Conservation (phyloP, 2,329 filamentous ascomycete genomes). For the Cytospora chrysosperma region DNA sequence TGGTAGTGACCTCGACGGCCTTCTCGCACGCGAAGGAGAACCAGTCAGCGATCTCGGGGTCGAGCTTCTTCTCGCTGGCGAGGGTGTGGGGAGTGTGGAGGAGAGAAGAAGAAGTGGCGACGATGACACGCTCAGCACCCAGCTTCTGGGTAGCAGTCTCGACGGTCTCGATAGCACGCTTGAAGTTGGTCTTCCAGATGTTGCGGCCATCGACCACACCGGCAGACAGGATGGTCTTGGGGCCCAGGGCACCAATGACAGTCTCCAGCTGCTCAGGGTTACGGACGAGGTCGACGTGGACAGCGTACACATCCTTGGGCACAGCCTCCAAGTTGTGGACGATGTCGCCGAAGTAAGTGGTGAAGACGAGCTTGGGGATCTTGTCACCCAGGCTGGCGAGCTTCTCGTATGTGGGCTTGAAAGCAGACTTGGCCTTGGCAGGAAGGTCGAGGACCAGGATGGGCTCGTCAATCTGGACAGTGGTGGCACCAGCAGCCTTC, state of each 20-base stretch:
- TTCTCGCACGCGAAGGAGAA: slow-evolving; percentile 98
- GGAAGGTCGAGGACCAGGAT: slow-evolving; percentile 93
- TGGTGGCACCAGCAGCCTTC: slow-evolving; percentile 93
- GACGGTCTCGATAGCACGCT: slow-evolving; percentile 86
- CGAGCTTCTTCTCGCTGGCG: slow-evolving; percentile 97
- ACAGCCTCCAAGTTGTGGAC: slow-evolving; percentile 97
- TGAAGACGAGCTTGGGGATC: slow-evolving; percentile 84
- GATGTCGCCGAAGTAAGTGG: slow-evolving; percentile 99
- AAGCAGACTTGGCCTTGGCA: slow-evolving; percentile 87
- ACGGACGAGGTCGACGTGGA: slow-evolving; percentile 95
- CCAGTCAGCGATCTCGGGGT: slow-evolving; percentile 91
- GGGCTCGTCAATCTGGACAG: slow-evolving; percentile 98
- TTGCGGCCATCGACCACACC: slow-evolving; percentile 99
- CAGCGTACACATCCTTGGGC: slow-evolving; percentile 73
- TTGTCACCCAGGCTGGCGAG: slow-evolving; percentile 72
- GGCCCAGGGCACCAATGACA: slow-evolving; percentile 77
- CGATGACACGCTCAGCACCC: slow-evolving; percentile 95
- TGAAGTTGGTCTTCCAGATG: slow-evolving; percentile 99
- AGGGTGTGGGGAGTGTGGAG: slow-evolving; percentile 98
- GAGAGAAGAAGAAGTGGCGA: slow-evolving; percentile 94
- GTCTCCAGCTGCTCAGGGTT: slow-evolving; percentile 96
- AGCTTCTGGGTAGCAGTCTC: slow-evolving; percentile 91
- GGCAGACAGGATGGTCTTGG: slow-evolving; percentile 86
- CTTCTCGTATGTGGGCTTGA: slow-evolving; percentile 97
- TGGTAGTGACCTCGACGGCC: slow-evolving; percentile 82